Evolutionary conservation across 306 rosid genomes (phyloP).

Genomic region (Argentina anserina): DNA sequence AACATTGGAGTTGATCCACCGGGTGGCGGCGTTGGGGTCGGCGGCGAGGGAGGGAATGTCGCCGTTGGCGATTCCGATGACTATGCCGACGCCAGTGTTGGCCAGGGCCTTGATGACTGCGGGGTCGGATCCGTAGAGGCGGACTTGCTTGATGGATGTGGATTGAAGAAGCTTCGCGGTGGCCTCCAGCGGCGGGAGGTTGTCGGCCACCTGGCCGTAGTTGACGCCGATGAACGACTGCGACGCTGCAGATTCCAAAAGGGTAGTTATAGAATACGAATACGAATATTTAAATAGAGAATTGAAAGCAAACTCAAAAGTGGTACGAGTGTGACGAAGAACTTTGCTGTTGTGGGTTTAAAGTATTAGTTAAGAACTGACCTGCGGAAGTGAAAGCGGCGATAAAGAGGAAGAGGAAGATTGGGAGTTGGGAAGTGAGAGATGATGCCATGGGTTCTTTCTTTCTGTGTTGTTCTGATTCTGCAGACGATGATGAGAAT

Average conservation of each 20-base stretch:
- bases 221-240: constrained; percentile 84
- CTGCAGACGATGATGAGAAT: neutral
- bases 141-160: constrained; percentile 55
- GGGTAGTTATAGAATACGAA: neutral
- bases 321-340: neutral
- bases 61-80: constrained; percentile 56
- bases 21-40: constrained; percentile 58
- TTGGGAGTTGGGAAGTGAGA: constrained; percentile 21
- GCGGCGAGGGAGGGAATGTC: constrained; percentile 64
- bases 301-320: too few relatives aligned
- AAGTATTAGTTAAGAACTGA: neutral
- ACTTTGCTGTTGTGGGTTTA: too few relatives aligned
- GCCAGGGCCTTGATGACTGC: constrained; percentile 53
- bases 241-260: constrained; percentile 45
- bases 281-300: neutral
- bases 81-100: constrained; percentile 59
- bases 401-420: constrained; percentile 31
- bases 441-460: constrained; percentile 34
- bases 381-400: constrained; percentile 41
- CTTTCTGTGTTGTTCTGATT: neutral
- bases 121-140: constrained; percentile 71
- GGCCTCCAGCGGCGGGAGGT: constrained; percentile 55
- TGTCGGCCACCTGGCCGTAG: constrained; percentile 75
- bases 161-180: constrained; percentile 59
- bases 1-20: constrained; percentile 70